These are phyloP conservation scores for Diaporthe vaccinii DNA, from an alignment of 2,329 filamentous ascomycete species.

Conservation along the genomic window DNA sequence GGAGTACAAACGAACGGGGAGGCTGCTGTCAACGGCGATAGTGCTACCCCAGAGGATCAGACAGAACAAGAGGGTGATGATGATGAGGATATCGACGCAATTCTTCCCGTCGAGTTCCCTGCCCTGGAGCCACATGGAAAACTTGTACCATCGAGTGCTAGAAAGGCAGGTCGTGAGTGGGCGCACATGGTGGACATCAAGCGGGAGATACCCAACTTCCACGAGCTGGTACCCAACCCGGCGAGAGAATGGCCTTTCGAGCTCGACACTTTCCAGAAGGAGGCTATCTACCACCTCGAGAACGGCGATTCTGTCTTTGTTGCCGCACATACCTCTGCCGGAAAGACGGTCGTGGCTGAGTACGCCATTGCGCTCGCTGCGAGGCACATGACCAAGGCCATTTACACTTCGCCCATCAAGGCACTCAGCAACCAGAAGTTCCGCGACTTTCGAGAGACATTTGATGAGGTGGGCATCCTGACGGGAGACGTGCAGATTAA, in stretches of 20 bases:
- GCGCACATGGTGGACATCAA: constrained; percentile 98
- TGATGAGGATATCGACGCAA: constrained; percentile 80
- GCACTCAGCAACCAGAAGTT: constrained; percentile 99
- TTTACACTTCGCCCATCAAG: constrained; percentile 99
- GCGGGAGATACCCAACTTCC: constrained; percentile 92
- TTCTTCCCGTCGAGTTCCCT: constrained; percentile 93
- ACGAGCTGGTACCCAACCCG: constrained; percentile 95
- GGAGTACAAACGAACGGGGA: constrained; percentile 48
- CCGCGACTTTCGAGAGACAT: constrained; percentile 89
- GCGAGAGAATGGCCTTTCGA: constrained; percentile 97
- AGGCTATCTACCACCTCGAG: constrained; percentile 97
- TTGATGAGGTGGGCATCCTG: constrained; percentile 96
- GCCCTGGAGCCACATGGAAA: constrained; percentile 87
- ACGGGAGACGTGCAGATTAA: constrained; percentile 99
- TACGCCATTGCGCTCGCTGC: constrained; percentile 96
- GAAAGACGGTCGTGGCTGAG: constrained; percentile 97
- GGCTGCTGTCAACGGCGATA: constrained; percentile 32
- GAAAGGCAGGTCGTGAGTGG: constrained; percentile 88
- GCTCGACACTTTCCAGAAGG: constrained; percentile 97
- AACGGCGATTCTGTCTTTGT: constrained; percentile 98
- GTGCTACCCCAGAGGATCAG: constrained; percentile 48
- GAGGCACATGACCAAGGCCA: constrained; percentile 99
- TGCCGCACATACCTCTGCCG: constrained; percentile 95
- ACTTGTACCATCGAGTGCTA: constrained; percentile 78
- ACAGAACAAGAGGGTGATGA: constrained; percentile 59